A percentile compares a stretch with the other conserved stretches of the same genome.
Evolutionary conservation across 352 stramenopile species (phyloP).

Genomic region (Globisporangium orthogonon): DNA sequence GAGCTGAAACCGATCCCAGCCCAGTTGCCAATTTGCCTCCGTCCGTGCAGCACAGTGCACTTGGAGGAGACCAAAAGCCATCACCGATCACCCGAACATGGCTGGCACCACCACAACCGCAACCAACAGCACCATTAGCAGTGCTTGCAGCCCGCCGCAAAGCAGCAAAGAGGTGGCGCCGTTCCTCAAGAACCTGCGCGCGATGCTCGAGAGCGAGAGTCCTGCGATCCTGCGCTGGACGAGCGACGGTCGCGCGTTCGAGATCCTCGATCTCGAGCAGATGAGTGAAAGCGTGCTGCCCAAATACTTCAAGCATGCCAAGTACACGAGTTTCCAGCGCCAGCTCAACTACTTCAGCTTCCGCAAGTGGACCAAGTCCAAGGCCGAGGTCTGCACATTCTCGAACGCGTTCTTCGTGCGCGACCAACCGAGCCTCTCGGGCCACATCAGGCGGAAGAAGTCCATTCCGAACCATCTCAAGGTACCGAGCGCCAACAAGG

Average conservation of each 20-base stretch:
- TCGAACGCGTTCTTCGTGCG: conserved; percentile 62
- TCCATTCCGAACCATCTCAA: conserved; percentile 12
- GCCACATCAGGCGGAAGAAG: conserved; percentile 59
- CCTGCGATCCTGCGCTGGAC: conserved; percentile 49
- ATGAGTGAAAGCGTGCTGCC: conserved; percentile 64
- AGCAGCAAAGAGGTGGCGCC: conserved; percentile 47
- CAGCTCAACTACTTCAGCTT: conserved; percentile 93
- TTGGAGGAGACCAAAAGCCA: no score
- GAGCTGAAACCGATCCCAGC: background rate
- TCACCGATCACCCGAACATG: background rate
- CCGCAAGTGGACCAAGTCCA: conserved; percentile 75
- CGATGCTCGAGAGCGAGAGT: conserved; percentile 54
- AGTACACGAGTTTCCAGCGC: conserved; percentile 82
- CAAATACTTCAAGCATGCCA: conserved; percentile 80
- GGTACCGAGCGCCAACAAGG: conserved; percentile 2
- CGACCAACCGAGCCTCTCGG: conserved; percentile 48
- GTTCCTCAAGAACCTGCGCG: conserved; percentile 60
- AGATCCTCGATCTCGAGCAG: conserved; percentile 64
- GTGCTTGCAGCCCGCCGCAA: no score
- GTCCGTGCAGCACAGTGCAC: background rate
- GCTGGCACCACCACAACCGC: no score
- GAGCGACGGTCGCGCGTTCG: conserved; percentile 43
- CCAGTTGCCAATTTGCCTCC: conserved; percentile 1
- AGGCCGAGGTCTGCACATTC: conserved; percentile 70
- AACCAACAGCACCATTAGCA: background rate